Conservation (phyloP, 768 basidiomycete genomes). For the Vararia minispora region DNA sequence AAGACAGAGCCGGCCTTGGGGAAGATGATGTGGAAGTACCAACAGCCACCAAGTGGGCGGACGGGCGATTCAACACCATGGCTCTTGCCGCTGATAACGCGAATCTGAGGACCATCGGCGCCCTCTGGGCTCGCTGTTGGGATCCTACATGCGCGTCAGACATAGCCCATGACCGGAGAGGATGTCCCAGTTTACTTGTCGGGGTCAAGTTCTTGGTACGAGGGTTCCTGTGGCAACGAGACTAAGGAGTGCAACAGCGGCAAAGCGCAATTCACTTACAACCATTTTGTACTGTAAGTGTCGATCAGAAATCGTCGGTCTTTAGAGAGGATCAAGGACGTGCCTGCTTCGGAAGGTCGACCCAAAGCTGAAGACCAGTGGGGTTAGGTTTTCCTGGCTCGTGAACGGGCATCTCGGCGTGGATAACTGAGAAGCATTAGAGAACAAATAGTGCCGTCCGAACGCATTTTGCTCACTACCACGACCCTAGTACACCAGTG, state of each 20-base stretch:
- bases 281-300: conserved; percentile 63
- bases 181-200: conserved; percentile 30
- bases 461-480: conserved; percentile 35
- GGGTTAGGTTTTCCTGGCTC: conserved; percentile 57
- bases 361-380: conserved; percentile 80
- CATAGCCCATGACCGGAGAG: not conserved
- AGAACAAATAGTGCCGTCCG: not conserved
- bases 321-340: conserved; percentile 5
- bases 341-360: conserved; percentile 67
- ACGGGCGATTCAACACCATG: conserved; percentile 84
- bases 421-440: conserved; percentile 36
- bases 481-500: conserved; percentile 27
- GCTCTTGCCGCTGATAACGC: conserved; percentile 83
- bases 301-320: conserved; percentile 14
- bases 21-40: conserved; percentile 80
- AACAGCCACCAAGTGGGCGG: conserved; percentile 83
- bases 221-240: conserved; percentile 40
- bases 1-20: conserved; percentile 52
- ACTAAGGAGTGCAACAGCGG: conserved; percentile 3
- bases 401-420: conserved; percentile 85
- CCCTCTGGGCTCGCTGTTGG: conserved; percentile 67
- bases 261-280: conserved; percentile 22
- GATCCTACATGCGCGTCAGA: conserved; percentile 31
- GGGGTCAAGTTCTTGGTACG: conserved; percentile 74
- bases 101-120: conserved; percentile 55